phyloP scores from a whole-genome alignment of 2,329 filamentous ascomycete genomes.

The Cytospora piceicola region DNA sequence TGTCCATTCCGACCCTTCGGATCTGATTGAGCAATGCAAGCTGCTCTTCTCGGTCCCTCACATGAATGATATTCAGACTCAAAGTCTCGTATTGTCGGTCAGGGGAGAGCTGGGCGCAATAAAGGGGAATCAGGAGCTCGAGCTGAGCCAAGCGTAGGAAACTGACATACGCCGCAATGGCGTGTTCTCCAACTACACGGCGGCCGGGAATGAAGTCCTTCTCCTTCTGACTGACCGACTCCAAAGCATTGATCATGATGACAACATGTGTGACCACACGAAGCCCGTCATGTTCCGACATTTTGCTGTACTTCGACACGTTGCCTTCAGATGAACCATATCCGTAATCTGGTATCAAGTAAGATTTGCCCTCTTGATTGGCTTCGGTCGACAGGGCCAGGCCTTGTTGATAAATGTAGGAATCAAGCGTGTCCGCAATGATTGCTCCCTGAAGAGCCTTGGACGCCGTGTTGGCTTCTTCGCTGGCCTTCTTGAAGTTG shows the following conservation, averaged over 20 bases:
- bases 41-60: conserved; percentile 68
- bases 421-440: conserved; percentile 64
- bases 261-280: conserved; percentile 70
- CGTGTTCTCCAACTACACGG: conserved; percentile 59
- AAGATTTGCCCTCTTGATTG: conserved; percentile 46
- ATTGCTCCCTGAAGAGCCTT: conserved; percentile 79
- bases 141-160: conserved; percentile 74
- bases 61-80: conserved; percentile 74
- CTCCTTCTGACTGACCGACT: conserved; percentile 45
- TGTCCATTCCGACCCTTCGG: conserved; percentile 72
- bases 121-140: conserved; percentile 81
- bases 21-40: conserved; percentile 74
- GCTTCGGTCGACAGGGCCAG: conserved; percentile 53
- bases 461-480: conserved; percentile 66
- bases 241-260: conserved; percentile 69
- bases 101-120: conserved; percentile 76
- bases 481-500: conserved; percentile 48
- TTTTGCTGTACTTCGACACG: conserved; percentile 54
- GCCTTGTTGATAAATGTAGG: conserved; percentile 64
- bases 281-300: conserved; percentile 65
- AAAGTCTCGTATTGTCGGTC: conserved; percentile 71
- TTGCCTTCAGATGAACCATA: conserved; percentile 42
- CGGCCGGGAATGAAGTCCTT: conserved; percentile 45
- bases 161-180: conserved; percentile 81
- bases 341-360: conserved; percentile 47